Conservation (phyloP, 805 yeast species). For the Spathaspora sp. region DNA sequence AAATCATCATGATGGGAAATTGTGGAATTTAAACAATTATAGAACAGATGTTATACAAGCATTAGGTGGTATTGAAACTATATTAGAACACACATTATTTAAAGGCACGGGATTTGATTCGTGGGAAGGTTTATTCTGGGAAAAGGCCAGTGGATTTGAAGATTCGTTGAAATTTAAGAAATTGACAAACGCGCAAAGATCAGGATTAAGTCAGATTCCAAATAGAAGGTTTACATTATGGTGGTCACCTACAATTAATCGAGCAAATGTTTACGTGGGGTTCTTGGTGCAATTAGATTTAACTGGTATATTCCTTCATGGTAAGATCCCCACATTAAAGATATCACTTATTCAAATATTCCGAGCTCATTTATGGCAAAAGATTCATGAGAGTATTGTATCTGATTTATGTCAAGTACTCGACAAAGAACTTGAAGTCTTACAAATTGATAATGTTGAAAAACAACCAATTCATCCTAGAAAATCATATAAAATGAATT, state of each 20-base stretch:
- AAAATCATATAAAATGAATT: slow-evolving; percentile 94
- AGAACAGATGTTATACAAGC: slow-evolving; percentile 96
- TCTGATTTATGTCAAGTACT: slow-evolving; percentile 90
- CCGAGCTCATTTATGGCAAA: slow-evolving; percentile 98
- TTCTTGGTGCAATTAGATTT: slow-evolving; percentile 92
- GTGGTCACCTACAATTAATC: slow-evolving; percentile 99
- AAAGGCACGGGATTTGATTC: slow-evolving; percentile 96
- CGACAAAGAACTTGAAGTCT: slow-evolving; percentile 78
- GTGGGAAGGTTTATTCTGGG: slow-evolving; percentile 99
- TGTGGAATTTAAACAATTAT: slow-evolving; percentile 91
- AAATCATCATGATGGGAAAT: slow-evolving; percentile 87
- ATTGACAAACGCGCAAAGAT: slow-evolving; percentile 94
- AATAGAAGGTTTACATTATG: slow-evolving; percentile 94
- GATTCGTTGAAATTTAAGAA: slow-evolving; percentile 93
- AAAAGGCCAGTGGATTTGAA: slow-evolving; percentile 94
- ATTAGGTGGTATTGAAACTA: slow-evolving; percentile 94
- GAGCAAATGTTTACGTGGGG: slow-evolving; percentile 98
- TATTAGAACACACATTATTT: slow-evolving; percentile 89
- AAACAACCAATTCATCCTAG: slow-evolving; percentile 95
- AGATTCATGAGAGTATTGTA: slow-evolving; percentile 93
- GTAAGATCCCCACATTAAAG: slow-evolving; percentile 95
- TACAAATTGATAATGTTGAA: slow-evolving; percentile 81
- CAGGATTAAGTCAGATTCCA: slow-evolving; percentile 96
- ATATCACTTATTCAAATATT: slow-evolving; percentile 94
- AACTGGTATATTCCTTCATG: slow-evolving; percentile 95